Conservation (phyloP, 768 basidiomycete species). For the Auricularia sp. region DNA sequence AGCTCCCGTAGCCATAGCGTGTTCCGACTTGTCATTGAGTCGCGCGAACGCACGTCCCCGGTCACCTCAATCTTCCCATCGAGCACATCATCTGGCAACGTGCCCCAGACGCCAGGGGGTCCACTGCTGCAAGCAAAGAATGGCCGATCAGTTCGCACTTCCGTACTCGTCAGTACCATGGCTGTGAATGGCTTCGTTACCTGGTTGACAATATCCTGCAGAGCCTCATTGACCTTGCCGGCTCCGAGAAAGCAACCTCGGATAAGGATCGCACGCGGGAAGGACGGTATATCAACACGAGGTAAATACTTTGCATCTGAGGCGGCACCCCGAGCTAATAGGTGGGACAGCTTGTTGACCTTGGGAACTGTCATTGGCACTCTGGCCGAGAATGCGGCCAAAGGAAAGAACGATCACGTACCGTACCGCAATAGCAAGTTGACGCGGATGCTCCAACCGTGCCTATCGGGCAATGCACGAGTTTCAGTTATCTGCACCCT, state of each 20-base stretch:
- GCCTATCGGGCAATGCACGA: constrained; percentile 86
- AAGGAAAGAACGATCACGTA: constrained; percentile 77
- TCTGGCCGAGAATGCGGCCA: constrained; percentile 73
- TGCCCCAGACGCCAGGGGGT: constrained; percentile 44
- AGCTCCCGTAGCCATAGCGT: constrained; percentile 92
- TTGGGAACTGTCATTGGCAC: constrained; percentile 89
- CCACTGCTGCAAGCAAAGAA: constrained; percentile 66
- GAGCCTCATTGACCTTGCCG: constrained; percentile 93
- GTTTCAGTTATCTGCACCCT: constrained; percentile 95
- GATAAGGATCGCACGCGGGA: constrained; percentile 94
- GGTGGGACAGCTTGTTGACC: constrained; percentile 59
- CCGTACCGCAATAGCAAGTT: constrained; percentile 94
- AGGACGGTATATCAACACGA: constrained; percentile 87
- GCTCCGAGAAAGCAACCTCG: constrained; percentile 91
- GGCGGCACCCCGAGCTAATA: neutral
- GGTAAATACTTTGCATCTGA: constrained; percentile 13
- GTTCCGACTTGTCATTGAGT: constrained; percentile 87
- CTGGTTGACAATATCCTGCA: constrained; percentile 19
- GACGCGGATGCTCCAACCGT: constrained; percentile 89
- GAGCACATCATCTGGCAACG: neutral
- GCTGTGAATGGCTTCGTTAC: constrained; percentile 2
- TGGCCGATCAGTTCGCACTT: constrained; percentile 69
- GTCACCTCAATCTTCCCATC: neutral
- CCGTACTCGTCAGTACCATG: constrained; percentile 45
- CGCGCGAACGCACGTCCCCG: constrained; percentile 47